Percentiles rank a stretch among this genome's conserved stretches.
phyloP scores from a whole-genome alignment of 805 yeast genomes.

The Hanseniaspora taiwanica region DNA sequence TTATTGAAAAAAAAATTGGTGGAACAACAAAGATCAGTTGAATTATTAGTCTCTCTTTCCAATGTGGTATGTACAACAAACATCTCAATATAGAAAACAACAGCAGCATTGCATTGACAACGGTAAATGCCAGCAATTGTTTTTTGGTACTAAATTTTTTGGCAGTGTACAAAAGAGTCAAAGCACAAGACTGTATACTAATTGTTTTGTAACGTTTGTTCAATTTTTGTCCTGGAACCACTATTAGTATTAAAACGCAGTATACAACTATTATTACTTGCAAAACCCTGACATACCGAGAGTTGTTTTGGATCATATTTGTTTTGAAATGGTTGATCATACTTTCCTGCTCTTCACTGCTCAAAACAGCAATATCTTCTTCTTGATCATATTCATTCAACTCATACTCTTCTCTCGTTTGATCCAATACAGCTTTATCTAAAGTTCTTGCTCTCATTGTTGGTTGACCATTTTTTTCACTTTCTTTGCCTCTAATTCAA shows the following conservation, averaged over 20 bases:
- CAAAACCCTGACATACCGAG: conserved; percentile 10
- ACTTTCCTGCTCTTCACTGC: conserved; percentile 22
- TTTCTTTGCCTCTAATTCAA: conserved; percentile 12
- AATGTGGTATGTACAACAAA: conserved; percentile 17
- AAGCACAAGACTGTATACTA: conserved; percentile 10
- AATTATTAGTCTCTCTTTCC: conserved; percentile 8
- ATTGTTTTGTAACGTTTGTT: conserved; percentile 8
- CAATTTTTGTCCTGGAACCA: neutral
- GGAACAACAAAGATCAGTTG: conserved; percentile 15
- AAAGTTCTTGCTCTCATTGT: conserved; percentile 7
- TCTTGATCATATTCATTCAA: conserved; percentile 6
- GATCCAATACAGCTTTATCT: conserved; percentile 3
- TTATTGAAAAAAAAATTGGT: conserved; percentile 10
- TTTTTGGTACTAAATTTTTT: conserved; percentile 7
- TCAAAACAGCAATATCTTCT: conserved; percentile 13
- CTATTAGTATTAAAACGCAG: conserved; percentile 14
- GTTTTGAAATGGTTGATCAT: conserved; percentile 16
- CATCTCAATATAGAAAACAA: conserved; percentile 14
- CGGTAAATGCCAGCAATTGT: conserved; percentile 9
- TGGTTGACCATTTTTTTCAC: conserved; percentile 11
- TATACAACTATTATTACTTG: conserved; percentile 12
- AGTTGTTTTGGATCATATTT: conserved; percentile 12
- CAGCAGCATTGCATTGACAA: conserved; percentile 10
- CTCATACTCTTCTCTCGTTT: conserved; percentile 6
- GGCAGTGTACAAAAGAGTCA: conserved; percentile 15